A percentile compares a stretch with the other conserved stretches of the same genome.
These are phyloP conservation scores for Pachyrhizus erosus DNA, from an alignment of 306 rosid genomes.

Conservation along the genomic window DNA sequence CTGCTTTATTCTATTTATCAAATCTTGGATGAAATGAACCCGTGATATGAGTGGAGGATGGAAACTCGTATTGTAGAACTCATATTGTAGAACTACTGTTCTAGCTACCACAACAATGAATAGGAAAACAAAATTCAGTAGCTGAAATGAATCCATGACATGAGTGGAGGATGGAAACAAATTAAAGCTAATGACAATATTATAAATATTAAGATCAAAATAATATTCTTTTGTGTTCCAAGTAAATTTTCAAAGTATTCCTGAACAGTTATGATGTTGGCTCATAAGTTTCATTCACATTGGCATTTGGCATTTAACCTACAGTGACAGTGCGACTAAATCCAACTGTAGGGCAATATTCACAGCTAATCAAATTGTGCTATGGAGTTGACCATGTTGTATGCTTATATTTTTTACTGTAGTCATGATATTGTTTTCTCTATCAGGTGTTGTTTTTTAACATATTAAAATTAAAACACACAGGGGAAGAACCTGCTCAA, in stretches of 20 bases:
- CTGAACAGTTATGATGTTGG: background rate
- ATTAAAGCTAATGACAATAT: constrained; percentile 22
- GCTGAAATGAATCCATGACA: constrained; percentile 7
- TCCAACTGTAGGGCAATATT: background rate
- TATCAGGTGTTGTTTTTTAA: constrained; percentile 6
- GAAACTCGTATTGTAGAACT: no score
- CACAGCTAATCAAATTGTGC: background rate
- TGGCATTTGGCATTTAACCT: background rate
- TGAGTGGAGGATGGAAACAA: constrained; percentile 8
- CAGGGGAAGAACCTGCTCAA: constrained; percentile 75
- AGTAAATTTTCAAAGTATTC: background rate
- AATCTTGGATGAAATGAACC: no score
- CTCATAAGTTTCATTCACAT: background rate
- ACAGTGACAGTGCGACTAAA: constrained; percentile 9
- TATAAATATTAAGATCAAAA: constrained; percentile 13
- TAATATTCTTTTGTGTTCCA: background rate
- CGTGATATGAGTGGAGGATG: no score
- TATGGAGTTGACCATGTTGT: background rate
- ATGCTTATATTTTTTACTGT: background rate
- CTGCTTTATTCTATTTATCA: background rate
- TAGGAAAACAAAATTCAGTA: constrained; percentile 4
- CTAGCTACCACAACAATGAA: constrained; percentile 7
- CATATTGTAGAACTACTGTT: no score
- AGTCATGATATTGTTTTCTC: constrained; percentile 13
- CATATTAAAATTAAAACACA: constrained; percentile 36